Conservation (phyloP, 352 stramenopile species). For the Globisporangium barbulae region DNA sequence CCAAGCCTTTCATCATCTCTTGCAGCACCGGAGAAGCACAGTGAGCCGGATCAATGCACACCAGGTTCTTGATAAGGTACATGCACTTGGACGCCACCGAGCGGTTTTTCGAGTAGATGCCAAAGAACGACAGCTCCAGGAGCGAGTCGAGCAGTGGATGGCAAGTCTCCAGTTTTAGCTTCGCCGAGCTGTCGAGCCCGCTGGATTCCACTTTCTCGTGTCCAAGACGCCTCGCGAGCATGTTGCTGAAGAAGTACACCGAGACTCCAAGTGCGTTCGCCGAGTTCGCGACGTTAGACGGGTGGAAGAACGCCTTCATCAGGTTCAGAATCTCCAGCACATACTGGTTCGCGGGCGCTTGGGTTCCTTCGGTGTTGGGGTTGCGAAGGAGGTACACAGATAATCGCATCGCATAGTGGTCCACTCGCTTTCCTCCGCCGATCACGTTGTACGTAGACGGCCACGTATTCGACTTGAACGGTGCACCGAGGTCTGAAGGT, state of each 20-base stretch:
- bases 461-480: conserved; percentile 62
- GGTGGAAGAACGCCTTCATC: conserved; percentile 71
- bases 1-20: conserved; percentile 69
- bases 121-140: conserved; percentile 53
- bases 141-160: conserved; percentile 42
- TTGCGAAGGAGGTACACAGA: conserved; percentile 50
- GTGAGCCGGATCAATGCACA: conserved; percentile 47
- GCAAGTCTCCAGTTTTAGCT: conserved; percentile 30
- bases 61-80: conserved; percentile 63
- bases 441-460: conserved; percentile 44
- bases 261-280: conserved; percentile 50
- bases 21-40: conserved; percentile 47
- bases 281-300: conserved; percentile 62
- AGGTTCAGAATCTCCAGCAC: conserved; percentile 55
- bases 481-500: conserved; percentile 59
- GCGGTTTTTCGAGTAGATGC: conserved; percentile 74
- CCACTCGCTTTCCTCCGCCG: conserved; percentile 54
- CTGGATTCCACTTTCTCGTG: conserved; percentile 33
- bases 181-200: conserved; percentile 1
- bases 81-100: conserved; percentile 64
- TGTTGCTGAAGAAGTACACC: conserved; percentile 51
- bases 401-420: conserved; percentile 51
- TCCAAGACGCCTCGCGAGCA: conserved; percentile 48
- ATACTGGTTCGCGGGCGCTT: conserved; percentile 34
- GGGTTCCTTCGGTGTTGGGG: conserved; percentile 10